Evolutionary conservation across 495 filamentous ascomycete genomes (phyloP).

Genomic region (Hyaloscypha variabilis): DNA sequence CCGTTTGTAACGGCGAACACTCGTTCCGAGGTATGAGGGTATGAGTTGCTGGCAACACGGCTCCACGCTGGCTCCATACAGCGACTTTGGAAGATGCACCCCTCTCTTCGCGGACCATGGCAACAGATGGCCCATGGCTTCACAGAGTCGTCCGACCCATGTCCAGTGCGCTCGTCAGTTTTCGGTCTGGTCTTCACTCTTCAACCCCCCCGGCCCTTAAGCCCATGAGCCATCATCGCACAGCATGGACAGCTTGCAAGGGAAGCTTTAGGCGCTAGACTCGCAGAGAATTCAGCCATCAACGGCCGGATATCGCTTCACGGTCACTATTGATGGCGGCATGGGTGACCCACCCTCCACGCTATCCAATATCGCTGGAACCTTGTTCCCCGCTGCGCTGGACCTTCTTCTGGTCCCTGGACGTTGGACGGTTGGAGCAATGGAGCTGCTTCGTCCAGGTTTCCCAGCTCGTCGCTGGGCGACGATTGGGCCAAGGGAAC

Average conservation of each 20-base stretch:
- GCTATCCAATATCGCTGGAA: constrained; percentile 3
- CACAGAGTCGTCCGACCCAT: no score
- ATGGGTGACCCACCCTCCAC: not conserved
- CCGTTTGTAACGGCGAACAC: constrained; percentile 12
- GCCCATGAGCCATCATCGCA: constrained; percentile 10
- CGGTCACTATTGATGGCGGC: not conserved
- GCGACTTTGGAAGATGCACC: constrained; percentile 1
- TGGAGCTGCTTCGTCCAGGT: constrained; percentile 7
- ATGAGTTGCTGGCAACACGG: not conserved
- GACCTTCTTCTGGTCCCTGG: constrained; percentile 9
- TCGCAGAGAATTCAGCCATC: constrained; percentile 9
- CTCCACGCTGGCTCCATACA: constrained; percentile 9
- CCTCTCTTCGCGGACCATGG: not conserved
- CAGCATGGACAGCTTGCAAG: constrained; percentile 12
- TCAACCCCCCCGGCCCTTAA: not conserved
- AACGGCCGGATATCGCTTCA: constrained; percentile 11
- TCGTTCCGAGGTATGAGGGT: not conserved
- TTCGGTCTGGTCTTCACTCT: not conserved
- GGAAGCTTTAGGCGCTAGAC: constrained; percentile 22
- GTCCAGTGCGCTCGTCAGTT: not conserved
- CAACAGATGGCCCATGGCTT: no score
- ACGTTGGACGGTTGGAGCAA: no score
- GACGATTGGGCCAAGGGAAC: not conserved
- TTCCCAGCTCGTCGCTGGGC: not conserved
- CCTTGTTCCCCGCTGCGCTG: constrained; percentile 11